Base-by-base conservation (phyloP, 352 stramenopile genomes). In the Pythium rishiriense region DNA sequence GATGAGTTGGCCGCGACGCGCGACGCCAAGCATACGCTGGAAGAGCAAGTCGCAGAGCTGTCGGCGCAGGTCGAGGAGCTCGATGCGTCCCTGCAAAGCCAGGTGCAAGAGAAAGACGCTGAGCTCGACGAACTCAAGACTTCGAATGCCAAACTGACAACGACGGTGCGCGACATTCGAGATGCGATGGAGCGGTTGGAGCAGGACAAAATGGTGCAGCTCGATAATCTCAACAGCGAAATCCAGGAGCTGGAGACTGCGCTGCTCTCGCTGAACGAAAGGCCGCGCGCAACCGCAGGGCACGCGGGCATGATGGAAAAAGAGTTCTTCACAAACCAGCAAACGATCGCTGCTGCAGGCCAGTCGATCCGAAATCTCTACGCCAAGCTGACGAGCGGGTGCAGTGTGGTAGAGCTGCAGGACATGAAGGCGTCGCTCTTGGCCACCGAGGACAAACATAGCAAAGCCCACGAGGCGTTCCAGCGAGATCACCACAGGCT, bases 321-420 rank as follows among this genome's bases (percentile, higher is more conserved):
- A 39, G 61, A 83, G 12, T 75, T 83, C 21, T 76, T 66, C 46
- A 51, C 49, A 15, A 84, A 70, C 14, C 79, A 85, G 19, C 79
- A 85, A 24, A 73, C 81, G 12, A 76, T 83, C 41, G 56, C 77
- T 21, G 62, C 62, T 10, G 56, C 83, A 10, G 75, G 74, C 15
- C 72, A 81, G 22, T 67, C 76, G 29, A 73, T 88, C 28, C 79
- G 83, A 12, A 74, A 66, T 24, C 28, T 87, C 9, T 84, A 85
- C 47, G 53, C 83, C 49, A 85, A 85, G 45, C 58, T 91, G 17
- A 80, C 72, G 2, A 73, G 68, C 25, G 85, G 80, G 41, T 88
- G 78, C 51, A 74, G 75, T 4, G 71, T 91, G 15, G 57, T 79
- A n/a, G 80, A 90, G 41, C 84, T 79, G 71, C 81, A 71, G 42